These are phyloP conservation scores for Vigna nakashimae DNA, from an alignment of 306 rosid genomes.

Conservation along the genomic window DNA sequence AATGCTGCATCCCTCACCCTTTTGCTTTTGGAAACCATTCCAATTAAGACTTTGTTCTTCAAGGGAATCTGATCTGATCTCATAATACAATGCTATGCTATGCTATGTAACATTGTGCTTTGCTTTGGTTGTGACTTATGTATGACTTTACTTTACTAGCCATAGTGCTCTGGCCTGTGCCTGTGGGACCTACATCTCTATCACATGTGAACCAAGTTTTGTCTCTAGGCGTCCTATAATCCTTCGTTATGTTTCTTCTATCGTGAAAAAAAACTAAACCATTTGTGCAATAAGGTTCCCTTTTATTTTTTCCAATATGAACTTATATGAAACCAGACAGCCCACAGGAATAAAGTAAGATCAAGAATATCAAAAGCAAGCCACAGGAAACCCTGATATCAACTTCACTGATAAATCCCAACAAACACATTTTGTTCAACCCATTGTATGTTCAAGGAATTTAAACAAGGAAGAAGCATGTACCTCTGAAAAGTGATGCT, in stretches of 20 bases:
- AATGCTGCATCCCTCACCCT: constrained; percentile 18
- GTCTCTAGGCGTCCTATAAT: background rate
- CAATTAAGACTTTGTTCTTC: too few relatives aligned
- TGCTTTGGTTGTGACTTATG: background rate
- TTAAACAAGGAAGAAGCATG: background rate
- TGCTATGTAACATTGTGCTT: background rate
- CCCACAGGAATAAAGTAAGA: background rate
- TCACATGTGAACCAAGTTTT: constrained; percentile 40
- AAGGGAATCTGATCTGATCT: background rate
- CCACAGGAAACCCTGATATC: background rate
- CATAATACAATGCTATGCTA: background rate
- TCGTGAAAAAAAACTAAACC: background rate
- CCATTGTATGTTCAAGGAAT: background rate
- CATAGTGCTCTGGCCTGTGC: background rate
- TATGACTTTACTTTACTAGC: background rate
- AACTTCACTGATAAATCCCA: background rate
- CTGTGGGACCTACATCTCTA: constrained; percentile 24
- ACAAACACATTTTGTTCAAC: background rate
- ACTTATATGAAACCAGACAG: background rate
- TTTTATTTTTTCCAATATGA: background rate
- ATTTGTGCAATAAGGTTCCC: background rate
- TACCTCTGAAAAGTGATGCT: background rate
- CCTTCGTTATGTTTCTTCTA: background rate
- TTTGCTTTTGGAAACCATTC: constrained; percentile 40
- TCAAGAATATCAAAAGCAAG: background rate